Evolutionary conservation across 257 asterid species (phyloP).

Genomic region (Solanum corneliomulleri): DNA sequence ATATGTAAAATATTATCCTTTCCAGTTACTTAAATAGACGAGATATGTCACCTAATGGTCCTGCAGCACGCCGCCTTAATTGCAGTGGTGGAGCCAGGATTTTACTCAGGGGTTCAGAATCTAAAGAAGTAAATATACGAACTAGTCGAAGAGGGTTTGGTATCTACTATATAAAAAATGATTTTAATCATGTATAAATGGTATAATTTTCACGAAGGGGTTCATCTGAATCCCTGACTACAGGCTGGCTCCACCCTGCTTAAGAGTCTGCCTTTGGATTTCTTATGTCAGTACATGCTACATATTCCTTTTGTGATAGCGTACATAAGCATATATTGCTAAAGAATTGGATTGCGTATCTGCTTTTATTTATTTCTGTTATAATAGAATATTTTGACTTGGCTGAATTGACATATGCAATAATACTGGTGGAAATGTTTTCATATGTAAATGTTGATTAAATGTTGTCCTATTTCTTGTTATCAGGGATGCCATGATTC

Average conservation of each 20-base stretch:
- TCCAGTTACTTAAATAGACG: background rate
- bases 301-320: background rate
- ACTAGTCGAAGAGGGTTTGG: too few species aligned
- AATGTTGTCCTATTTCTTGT: background rate
- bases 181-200: too few species aligned
- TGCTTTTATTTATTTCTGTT: background rate
- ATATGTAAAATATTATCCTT: background rate
- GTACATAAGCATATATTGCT: background rate
- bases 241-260: background rate
- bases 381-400: background rate
- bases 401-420: background rate
- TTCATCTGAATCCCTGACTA: background rate
- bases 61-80: background rate
- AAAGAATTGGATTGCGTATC: background rate
- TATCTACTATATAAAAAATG: too few species aligned
- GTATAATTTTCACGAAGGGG: background rate
- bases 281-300: background rate
- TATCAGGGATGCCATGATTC: slow-evolving; percentile 95
- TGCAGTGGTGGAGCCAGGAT: background rate
- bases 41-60: background rate
- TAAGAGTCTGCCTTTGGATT: background rate
- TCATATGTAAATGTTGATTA: background rate
- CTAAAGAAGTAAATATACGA: too few species aligned
- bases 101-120: too few species aligned
- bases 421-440: background rate